Base-by-base conservation (phyloP, 208 protist genomes). In the Leishmania guyanensis region DNA sequence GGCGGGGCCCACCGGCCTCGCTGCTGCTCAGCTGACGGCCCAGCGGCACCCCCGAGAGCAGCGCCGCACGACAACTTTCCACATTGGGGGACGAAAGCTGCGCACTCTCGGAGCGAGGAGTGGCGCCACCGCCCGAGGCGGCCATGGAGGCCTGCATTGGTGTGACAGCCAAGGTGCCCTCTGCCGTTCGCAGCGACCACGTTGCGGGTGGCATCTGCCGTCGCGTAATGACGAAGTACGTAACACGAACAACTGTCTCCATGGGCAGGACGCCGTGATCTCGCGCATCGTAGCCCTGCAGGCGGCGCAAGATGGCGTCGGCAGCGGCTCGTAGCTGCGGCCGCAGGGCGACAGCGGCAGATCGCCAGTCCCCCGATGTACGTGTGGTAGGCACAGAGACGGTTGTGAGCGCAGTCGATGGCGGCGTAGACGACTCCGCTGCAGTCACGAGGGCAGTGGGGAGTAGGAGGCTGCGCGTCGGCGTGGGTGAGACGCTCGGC, bases 191-290 rank as follows among this genome's bases (percentile, higher is more conserved):
- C 66, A 85, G 77, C 43, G 82, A 79, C 73, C 79, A 83, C 36
- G 84, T 79, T 46, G 68, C 10, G 33, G 53, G 36, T 12, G 83
- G 72, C 82, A 81, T 81, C 22, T 80, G 75, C 54, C 77, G 86
- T 46, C 86, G 85, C 62, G 68, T 54, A 74, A 91, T 62, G 51
- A 91, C 81, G 39, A 86, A 87, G 78, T 84, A 85, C 26, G 87
- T 79, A 6, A 97, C 92, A 22, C 84, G 84, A n/a, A 91, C 39
- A 48, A 97, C 82, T 65, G 87, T 80, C 56, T 86, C 84, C 88
- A 95, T 89, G 26, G 93, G 88, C 77, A 97, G 88, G 51, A 93
- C 84, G 0, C 92, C 92, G 50, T 84, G 79, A 68, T 91, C 84
- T 1, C 69, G 56, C 9, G 10, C 36, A 79, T 97, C 93, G 83